These are phyloP conservation scores for Wickerhamomyces pijperi DNA, from an alignment of 805 yeast genomes.

Conservation along the genomic window DNA sequence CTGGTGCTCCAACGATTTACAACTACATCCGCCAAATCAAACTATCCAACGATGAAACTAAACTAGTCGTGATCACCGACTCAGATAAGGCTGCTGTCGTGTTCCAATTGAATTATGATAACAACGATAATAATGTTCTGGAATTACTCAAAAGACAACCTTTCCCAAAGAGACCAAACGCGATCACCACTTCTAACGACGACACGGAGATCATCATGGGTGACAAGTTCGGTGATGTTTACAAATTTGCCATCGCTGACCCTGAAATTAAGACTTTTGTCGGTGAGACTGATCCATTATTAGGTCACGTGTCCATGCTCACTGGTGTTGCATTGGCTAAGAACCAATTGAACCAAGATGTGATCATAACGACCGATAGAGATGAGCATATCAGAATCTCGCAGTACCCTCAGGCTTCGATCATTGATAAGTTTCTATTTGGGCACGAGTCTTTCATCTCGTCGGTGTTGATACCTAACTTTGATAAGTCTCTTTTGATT, in stretches of 20 bases:
- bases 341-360: conserved; percentile 31
- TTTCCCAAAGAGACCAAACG: conserved; percentile 89
- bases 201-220: conserved; percentile 58
- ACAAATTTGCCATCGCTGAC: conserved; percentile 37
- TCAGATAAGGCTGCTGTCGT: conserved; percentile 73
- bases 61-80: conserved; percentile 63
- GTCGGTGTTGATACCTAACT: conserved; percentile 41
- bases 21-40: conserved; percentile 58
- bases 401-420: conserved; percentile 63
- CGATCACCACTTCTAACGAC: conserved; percentile 58
- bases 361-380: conserved; percentile 73
- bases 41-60: conserved; percentile 39
- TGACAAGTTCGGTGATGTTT: conserved; percentile 96
- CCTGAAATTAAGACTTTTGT: conserved; percentile 23
- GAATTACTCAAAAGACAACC: conserved; percentile 54
- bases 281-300: conserved; percentile 51
- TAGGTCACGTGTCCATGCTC: conserved; percentile 96
- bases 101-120: conserved; percentile 26
- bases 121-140: conserved; percentile 29
- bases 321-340: conserved; percentile 47
- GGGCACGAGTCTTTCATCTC: conserved; percentile 84
- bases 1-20: conserved; percentile 57
- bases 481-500: conserved; percentile 40
- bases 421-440: conserved; percentile 74
- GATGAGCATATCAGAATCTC: conserved; percentile 92